Percentiles rank a stretch among this genome's conserved stretches.
Conservation (phyloP, 305 asterid species). For the Andrographis paniculata region DNA sequence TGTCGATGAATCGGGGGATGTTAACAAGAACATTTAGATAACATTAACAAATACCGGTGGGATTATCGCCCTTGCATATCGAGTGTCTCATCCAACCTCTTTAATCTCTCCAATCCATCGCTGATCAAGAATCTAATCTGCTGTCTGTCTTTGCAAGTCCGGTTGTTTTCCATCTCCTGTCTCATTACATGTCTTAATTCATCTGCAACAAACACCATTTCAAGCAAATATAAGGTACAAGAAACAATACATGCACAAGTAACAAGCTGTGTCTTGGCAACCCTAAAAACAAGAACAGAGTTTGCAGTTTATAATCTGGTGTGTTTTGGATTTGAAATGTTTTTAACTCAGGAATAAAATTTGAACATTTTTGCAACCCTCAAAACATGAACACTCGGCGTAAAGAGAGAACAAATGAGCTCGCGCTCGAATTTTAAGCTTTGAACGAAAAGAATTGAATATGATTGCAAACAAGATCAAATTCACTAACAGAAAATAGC, state of each 20-base stretch:
- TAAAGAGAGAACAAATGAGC: too few species aligned
- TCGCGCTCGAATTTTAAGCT: too few species aligned
- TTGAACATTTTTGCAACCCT: not conserved
- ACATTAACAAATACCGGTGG: not conserved
- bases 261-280: too few species aligned
- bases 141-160: slow-evolving; percentile 61
- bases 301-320: too few species aligned
- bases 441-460: too few species aligned
- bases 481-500: too few species aligned
- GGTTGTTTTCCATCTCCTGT: slow-evolving; percentile 71
- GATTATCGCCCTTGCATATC: slow-evolving; percentile 77
- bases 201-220: slow-evolving; percentile 29
- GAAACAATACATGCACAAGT: not conserved
- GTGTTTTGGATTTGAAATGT: too few species aligned
- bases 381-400: too few species aligned
- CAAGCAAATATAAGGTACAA: not conserved
- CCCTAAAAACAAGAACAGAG: too few species aligned
- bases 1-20: not conserved
- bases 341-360: too few species aligned
- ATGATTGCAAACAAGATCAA: too few species aligned
- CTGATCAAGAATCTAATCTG: slow-evolving; percentile 71
- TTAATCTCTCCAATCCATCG: slow-evolving; percentile 66
- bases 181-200: slow-evolving; percentile 62
- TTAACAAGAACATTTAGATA: not conserved
- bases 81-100: slow-evolving; percentile 67